phyloP scores from a whole-genome alignment of 148 eudicot species.

The Persicaria maculosa region DNA sequence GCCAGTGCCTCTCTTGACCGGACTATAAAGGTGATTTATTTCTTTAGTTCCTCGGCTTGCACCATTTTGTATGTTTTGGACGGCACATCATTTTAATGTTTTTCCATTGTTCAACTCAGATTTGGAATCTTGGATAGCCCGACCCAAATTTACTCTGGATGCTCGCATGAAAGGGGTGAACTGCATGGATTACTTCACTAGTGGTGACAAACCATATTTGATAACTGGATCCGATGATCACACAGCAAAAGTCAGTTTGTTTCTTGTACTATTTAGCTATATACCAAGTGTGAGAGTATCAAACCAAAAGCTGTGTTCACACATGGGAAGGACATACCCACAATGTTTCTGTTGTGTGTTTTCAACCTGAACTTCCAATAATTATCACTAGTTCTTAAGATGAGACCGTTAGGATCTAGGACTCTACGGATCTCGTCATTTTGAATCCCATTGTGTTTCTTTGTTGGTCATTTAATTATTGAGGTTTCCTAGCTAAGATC shows the following conservation, averaged over 20 bases:
- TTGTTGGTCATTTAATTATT: too few species aligned
- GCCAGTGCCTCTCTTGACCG: constrained; percentile 95
- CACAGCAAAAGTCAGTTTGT: constrained; percentile 64
- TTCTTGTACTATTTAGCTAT: constrained; percentile 15
- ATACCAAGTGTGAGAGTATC: constrained; percentile 80
- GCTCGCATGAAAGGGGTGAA: constrained; percentile 86
- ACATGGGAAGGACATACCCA: too few species aligned
- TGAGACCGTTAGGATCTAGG: constrained; percentile 88
- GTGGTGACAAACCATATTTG: constrained; percentile 78
- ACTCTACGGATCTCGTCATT: too few species aligned
- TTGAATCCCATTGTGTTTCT: too few species aligned
- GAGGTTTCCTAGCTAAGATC: too few species aligned
- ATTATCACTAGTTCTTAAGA: constrained; percentile 89
- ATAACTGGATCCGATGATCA: constrained; percentile 95
- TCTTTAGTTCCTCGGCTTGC: background rate
- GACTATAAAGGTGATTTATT: constrained; percentile 58
- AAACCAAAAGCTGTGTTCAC: too few species aligned
- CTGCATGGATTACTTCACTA: constrained; percentile 82
- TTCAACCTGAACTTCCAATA: constrained; percentile 87
- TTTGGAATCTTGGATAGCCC: constrained; percentile 90
- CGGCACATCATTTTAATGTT: background rate
- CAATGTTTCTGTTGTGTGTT: too few species aligned
- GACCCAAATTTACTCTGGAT: constrained; percentile 82
- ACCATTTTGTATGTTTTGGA: background rate
- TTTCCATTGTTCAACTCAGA: constrained; percentile 27